Base-by-base conservation (phyloP, 495 filamentous ascomycete genomes). In the Collariella sp. region DNA sequence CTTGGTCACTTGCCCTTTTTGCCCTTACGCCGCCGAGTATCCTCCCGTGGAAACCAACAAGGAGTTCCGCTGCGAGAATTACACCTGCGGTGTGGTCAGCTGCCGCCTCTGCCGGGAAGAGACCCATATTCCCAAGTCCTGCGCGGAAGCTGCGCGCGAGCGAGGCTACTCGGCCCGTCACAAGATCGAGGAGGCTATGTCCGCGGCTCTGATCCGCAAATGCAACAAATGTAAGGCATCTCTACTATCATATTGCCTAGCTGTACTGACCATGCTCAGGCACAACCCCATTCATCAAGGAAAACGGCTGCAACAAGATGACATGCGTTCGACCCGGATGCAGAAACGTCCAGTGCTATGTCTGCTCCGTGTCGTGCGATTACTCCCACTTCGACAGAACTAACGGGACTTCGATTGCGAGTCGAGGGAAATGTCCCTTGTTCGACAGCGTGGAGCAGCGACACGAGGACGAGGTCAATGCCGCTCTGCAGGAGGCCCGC, bases 281-380 rank as follows among this genome's bases (percentile, higher is more conserved):
- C 61, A 56, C 68, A 12, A 76, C 75, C 9, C 73, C 79, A 0
- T 89, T 85, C 60, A 72, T 94, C 63, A 95, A 94, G 63, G 78
- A 83, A 51, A 66, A 72, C 31, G 89, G 89, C 10, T 95, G 89
- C 71, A 95, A 95, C 67, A 94, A 90, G 70, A 85, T 95, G 72
- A 74, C 62, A 0, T 95, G 89, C 60, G 70, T 72, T 1, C 72
- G 73, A 15, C 6, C 31, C 5, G 63, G 63, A 0, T 91, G 87
- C 57, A 18, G 50, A 4, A 82, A 81, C 33, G 41, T 77, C 1
- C 85, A 88, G 66, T 88, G 85, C 63, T 89, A 91, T 58, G 72
- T 89, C 36, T 93, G 88, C 70, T 77, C 75, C n/a, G 72, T 83
- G 59, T 77, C 74, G 16, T 76, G 71, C 50, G 67, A 75, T 50